A percentile compares a stretch with the other conserved stretches of the same genome.
These are phyloP conservation scores for Hortaea sp. DNA, from an alignment of 2,329 filamentous ascomycete genomes.

Conservation along the genomic window DNA sequence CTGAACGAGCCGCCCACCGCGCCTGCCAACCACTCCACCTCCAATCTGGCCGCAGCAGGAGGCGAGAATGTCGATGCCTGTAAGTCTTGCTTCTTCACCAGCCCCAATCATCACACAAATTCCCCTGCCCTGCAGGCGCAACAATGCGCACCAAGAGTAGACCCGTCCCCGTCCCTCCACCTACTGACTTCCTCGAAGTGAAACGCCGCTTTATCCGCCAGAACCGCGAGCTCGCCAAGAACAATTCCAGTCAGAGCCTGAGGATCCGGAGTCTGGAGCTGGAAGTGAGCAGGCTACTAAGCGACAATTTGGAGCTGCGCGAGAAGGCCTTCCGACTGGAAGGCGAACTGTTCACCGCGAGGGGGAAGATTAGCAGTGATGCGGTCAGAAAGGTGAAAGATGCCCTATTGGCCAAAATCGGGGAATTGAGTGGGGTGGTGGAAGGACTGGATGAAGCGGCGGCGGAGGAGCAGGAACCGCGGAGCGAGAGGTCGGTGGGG, in stretches of 20 bases:
- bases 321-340: constrained; percentile 61
- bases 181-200: constrained; percentile 42
- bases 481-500: constrained; percentile 1
- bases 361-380: constrained; percentile 48
- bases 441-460: constrained; percentile 47
- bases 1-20: constrained; percentile 50
- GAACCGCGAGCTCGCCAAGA: constrained; percentile 70
- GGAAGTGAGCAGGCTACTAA: constrained; percentile 62
- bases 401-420: constrained; percentile 61
- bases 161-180: constrained; percentile 9
- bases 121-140: background rate
- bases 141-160: constrained; percentile 25
- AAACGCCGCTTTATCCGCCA: constrained; percentile 71
- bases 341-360: constrained; percentile 51
- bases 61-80: constrained; percentile 57
- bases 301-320: constrained; percentile 68
- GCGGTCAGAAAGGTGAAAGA: constrained; percentile 60
- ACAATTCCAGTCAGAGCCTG: constrained; percentile 66
- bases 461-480: constrained; percentile 7
- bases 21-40: constrained; percentile 36
- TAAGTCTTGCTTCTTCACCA: constrained; percentile 40
- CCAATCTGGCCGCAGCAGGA: constrained; percentile 7
- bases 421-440: constrained; percentile 56
- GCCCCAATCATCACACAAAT: background rate
- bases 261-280: constrained; percentile 68